Percentiles rank a stretch among this genome's conserved stretches.
Evolutionary conservation across 768 basidiomycete species (phyloP).

Genomic region (Kwoniella dejecticola): DNA sequence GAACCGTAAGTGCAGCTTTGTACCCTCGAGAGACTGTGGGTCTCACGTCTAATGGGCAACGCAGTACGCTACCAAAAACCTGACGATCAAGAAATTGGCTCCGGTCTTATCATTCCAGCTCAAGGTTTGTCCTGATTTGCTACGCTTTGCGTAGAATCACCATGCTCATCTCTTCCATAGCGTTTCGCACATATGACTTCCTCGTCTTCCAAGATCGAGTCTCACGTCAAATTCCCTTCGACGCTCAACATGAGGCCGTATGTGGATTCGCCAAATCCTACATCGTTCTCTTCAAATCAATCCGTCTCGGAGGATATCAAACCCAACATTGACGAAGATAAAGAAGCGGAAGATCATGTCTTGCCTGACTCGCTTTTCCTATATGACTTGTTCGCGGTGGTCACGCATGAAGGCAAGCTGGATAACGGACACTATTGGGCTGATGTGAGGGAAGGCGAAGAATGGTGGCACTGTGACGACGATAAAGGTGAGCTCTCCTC

Average conservation of each 20-base stretch:
- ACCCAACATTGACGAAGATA: background rate
- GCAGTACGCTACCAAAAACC: conserved; percentile 77
- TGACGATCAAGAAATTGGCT: conserved; percentile 81
- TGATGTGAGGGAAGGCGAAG: conserved; percentile 68
- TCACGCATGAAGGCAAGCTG: conserved; percentile 91
- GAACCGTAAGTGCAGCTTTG: conserved; percentile 28
- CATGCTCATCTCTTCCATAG: conserved; percentile 57
- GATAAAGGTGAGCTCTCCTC: conserved; percentile 68
- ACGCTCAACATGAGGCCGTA: conserved; percentile 85
- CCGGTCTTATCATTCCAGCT: conserved; percentile 91
- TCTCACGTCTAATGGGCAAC: no score
- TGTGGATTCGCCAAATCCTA: conserved; percentile 49
- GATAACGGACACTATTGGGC: conserved; percentile 93
- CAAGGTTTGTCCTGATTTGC: conserved; percentile 64
- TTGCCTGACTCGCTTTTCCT: conserved; percentile 69
- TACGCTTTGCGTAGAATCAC: background rate
- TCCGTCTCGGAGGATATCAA: conserved; percentile 3
- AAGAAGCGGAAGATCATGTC: conserved; percentile 33
- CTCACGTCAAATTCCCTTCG: conserved; percentile 77
- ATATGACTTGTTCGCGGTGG: conserved; percentile 88
- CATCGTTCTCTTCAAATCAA: background rate
- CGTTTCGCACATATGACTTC: conserved; percentile 77
- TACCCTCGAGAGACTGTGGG: background rate
- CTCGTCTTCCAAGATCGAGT: conserved; percentile 80
- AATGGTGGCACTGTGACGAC: conserved; percentile 96